Conservation (phyloP, 495 filamentous ascomycete genomes). For the Daldinia caldariorum region DNA sequence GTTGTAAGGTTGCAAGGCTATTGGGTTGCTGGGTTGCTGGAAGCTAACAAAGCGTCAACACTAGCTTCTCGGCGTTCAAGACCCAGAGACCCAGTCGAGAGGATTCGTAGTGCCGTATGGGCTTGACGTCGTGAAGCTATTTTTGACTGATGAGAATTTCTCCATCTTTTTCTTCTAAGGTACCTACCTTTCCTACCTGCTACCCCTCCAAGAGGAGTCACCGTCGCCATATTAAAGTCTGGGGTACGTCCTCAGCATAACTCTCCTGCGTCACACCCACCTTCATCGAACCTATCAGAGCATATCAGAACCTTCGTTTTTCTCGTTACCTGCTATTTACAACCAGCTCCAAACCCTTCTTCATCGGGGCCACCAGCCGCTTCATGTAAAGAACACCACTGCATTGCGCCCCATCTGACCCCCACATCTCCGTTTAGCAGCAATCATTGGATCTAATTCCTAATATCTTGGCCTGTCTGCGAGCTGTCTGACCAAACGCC, state of each 20-base stretch:
- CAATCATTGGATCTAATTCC: constrained; percentile 24
- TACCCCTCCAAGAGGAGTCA: constrained; percentile 35
- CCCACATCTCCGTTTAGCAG: constrained; percentile 27
- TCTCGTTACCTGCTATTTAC: constrained; percentile 21
- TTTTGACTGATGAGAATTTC: constrained; percentile 21
- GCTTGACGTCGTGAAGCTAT: constrained; percentile 32
- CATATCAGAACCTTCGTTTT: neutral
- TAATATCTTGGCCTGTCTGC: constrained; percentile 18
- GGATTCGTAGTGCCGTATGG: constrained; percentile 24
- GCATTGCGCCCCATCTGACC: constrained; percentile 35
- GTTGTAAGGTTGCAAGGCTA: constrained; percentile 1
- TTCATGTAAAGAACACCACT: constrained; percentile 35
- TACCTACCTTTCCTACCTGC: constrained; percentile 31
- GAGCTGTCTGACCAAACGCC: constrained; percentile 30
- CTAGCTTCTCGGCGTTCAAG: constrained; percentile 36
- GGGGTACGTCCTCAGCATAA: constrained; percentile 37
- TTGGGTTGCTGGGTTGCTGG: neutral
- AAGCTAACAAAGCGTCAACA: constrained; percentile 34
- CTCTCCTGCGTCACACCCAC: constrained; percentile 36
- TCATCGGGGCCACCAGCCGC: constrained; percentile 39
- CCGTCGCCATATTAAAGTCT: constrained; percentile 43
- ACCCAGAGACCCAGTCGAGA: constrained; percentile 10
- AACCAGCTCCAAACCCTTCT: constrained; percentile 18
- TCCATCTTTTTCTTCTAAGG: constrained; percentile 44
- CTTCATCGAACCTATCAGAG: constrained; percentile 25